phyloP scores from a whole-genome alignment of 768 basidiomycete genomes.

The Inosperma sp. region DNA sequence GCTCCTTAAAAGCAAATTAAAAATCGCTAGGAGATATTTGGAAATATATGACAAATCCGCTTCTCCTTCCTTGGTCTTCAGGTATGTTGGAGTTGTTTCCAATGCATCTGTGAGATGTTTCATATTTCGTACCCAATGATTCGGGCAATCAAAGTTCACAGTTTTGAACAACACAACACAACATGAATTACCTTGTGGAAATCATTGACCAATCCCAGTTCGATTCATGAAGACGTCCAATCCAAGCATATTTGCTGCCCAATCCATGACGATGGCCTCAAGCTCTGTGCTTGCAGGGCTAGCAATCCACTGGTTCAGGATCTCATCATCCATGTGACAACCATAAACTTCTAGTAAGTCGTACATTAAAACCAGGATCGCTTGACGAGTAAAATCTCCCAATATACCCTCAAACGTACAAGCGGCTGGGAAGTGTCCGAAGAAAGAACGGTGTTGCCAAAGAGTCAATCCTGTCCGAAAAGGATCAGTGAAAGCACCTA shows the following conservation, averaged over 20 bases:
- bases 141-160: conserved; percentile 83
- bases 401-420: no score
- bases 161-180: no score
- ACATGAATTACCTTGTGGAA: conserved; percentile 90
- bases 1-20: conserved; percentile 40
- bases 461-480: no score
- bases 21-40: neutral
- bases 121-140: conserved; percentile 75
- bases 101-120: conserved; percentile 70
- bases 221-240: conserved; percentile 66
- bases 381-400: no score
- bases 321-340: no score
- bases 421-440: no score
- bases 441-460: no score
- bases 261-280: conserved; percentile 85
- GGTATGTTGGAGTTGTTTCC: conserved; percentile 80
- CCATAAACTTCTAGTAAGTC: no score
- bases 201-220: conserved; percentile 70
- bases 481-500: no score
- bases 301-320: conserved; percentile 78
- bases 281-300: conserved; percentile 92
- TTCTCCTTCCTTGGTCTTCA: conserved; percentile 77
- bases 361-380: no score
- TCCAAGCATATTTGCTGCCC: conserved; percentile 81
- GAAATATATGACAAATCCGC: conserved; percentile 47